A percentile compares a stretch with the other conserved stretches of the same genome.
Conservation (phyloP, 306 rosid genomes). For the Cotoneaster glaucophyllus region DNA sequence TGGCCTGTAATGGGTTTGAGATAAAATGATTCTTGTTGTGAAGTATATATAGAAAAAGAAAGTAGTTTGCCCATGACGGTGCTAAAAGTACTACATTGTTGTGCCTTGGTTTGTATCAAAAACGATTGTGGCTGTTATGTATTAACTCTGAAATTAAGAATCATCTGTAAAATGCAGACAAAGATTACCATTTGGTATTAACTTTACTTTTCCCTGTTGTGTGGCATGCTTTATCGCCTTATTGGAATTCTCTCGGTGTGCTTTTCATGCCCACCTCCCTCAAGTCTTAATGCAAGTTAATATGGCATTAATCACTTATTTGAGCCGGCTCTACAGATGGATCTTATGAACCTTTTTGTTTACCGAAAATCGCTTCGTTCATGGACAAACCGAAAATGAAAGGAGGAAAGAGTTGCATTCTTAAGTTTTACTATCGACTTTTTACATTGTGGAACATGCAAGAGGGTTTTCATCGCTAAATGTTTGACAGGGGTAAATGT, state of each 20-base stretch:
- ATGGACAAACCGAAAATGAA: background rate
- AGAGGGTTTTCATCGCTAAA: slow-evolving; percentile 70
- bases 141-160: background rate
- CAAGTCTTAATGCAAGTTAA: background rate
- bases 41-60: slow-evolving; percentile 10
- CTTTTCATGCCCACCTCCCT: background rate
- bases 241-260: background rate
- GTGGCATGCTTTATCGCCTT: background rate
- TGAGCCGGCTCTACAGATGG: too few species aligned
- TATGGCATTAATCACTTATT: background rate
- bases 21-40: slow-evolving; percentile 30
- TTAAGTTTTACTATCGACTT: background rate
- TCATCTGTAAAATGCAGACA: slow-evolving; percentile 8
- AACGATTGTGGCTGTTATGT: background rate
- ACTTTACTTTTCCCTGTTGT: background rate
- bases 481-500: slow-evolving; percentile 36
- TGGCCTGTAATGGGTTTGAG: slow-evolving; percentile 91
- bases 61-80: background rate
- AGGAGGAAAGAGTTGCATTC: background rate
- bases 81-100: background rate
- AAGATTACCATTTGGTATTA: background rate
- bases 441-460: slow-evolving; percentile 68
- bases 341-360: too few species aligned
- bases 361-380: too few species aligned
- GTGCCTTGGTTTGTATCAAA: slow-evolving; percentile 1